Evolutionary conservation across 2,329 filamentous ascomycete species (phyloP).

Genomic region (Phaeosphaeriaceae sp.): DNA sequence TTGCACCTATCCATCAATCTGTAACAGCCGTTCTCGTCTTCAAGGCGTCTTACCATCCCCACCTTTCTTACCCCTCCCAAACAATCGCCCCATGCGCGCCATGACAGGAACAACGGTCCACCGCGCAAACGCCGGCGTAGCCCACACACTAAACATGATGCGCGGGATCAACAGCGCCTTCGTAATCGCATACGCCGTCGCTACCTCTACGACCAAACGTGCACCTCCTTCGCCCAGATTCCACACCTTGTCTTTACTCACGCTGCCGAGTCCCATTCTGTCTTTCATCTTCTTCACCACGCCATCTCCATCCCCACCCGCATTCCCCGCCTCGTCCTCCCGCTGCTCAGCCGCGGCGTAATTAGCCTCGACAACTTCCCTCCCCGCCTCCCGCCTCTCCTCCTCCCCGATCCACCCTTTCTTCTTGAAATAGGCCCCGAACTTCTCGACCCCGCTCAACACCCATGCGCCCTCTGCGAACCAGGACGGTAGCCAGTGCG

Average conservation of each 20-base stretch:
- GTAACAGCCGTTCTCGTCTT: no score
- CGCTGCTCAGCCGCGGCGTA: no score
- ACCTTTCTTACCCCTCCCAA: slow-evolving; percentile 41
- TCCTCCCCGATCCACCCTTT: slow-evolving; percentile 79
- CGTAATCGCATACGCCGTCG: slow-evolving; percentile 87
- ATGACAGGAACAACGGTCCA: slow-evolving; percentile 37
- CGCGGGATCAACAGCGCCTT: slow-evolving; percentile 83
- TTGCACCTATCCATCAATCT: no score
- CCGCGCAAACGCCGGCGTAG: slow-evolving; percentile 87
- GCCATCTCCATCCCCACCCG: slow-evolving; percentile 4
- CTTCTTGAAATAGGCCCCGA: slow-evolving; percentile 76
- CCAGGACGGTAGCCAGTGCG: slow-evolving; percentile 71
- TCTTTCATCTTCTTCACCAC: slow-evolving; percentile 52
- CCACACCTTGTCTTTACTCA: slow-evolving; percentile 46
- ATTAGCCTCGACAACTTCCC: slow-evolving; percentile 11
- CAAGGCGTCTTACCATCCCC: not conserved
- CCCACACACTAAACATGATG: slow-evolving; percentile 81
- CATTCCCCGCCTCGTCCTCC: not conserved
- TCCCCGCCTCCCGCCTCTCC: slow-evolving; percentile 55
- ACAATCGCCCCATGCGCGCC: slow-evolving; percentile 46
- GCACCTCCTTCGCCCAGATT: slow-evolving; percentile 55
- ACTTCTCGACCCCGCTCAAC: slow-evolving; percentile 71
- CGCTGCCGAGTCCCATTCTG: slow-evolving; percentile 40
- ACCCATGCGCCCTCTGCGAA: slow-evolving; percentile 61
- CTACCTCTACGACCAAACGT: slow-evolving; percentile 70